Evolutionary conservation across 192 early-diverging fungal genomes (phyloP).

Genomic region (Lobosporangium transversale): DNA sequence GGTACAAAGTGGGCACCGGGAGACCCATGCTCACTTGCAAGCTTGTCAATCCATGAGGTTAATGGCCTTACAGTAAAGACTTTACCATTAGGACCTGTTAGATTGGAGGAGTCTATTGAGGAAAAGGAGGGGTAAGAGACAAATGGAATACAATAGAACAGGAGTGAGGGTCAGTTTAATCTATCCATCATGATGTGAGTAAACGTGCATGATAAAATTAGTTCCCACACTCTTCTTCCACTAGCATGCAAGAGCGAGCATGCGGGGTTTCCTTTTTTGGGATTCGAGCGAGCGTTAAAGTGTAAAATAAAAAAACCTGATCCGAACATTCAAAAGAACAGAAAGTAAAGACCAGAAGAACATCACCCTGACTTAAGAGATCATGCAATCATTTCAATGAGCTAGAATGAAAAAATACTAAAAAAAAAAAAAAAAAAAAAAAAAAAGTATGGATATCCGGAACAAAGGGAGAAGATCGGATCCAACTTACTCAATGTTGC

Average conservation of each 20-base stretch:
- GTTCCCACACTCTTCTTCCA: background rate
- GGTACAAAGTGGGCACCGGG: slow-evolving; percentile 3
- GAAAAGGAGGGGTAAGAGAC: too few relatives aligned
- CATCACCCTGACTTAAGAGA: too few relatives aligned
- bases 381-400: too few relatives aligned
- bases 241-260: background rate
- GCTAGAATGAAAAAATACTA: background rate
- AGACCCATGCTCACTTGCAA: slow-evolving; percentile 39
- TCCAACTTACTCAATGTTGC: slow-evolving; percentile 17
- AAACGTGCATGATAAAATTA: background rate
- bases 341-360: background rate
- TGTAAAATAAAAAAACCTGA: background rate
- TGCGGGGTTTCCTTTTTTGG: background rate
- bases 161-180: background rate
- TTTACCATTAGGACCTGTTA: slow-evolving; percentile 3
- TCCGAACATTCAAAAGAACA: background rate
- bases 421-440: background rate
- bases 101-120: background rate
- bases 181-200: background rate
- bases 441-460: background rate
- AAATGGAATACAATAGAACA: background rate
- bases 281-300: background rate
- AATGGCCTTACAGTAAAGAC: slow-evolving; percentile 43
- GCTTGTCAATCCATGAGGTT: slow-evolving; percentile 51
- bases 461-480: background rate